These are phyloP conservation scores for Teunomyces cretensis DNA, from an alignment of 805 yeast species.

Conservation along the genomic window DNA sequence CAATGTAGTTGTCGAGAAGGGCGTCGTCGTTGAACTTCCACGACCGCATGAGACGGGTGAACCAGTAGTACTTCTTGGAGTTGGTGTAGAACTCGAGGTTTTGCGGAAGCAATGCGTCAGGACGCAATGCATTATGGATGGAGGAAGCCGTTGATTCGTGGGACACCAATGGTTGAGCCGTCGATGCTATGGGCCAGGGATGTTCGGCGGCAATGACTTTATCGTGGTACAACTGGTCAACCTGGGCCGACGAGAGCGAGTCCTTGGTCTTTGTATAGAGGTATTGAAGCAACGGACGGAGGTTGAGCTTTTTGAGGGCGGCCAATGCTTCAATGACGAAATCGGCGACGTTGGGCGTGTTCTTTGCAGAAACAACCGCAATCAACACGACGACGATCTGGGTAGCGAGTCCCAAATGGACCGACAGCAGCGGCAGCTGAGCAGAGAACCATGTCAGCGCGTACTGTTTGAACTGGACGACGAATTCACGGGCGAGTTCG, in stretches of 20 bases:
- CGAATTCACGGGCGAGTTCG: not conserved
- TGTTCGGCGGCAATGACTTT: not conserved
- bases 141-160: not conserved
- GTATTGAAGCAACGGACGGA: slow-evolving; percentile 14
- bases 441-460: not conserved
- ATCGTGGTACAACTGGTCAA: not conserved
- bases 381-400: not conserved
- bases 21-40: slow-evolving; percentile 20
- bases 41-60: slow-evolving; percentile 19
- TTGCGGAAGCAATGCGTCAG: slow-evolving; percentile 16
- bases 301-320: slow-evolving; percentile 9
- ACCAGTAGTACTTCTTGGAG: slow-evolving; percentile 27
- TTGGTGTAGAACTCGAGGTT: slow-evolving; percentile 6
- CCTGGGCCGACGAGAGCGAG: not conserved
- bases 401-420: not conserved
- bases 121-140: slow-evolving; percentile 18
- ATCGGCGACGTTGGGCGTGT: not conserved
- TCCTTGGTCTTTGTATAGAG: slow-evolving; percentile 11
- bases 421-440: not conserved
- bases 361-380: not conserved
- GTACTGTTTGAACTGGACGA: not conserved
- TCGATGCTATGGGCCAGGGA: not conserved
- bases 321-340: not conserved
- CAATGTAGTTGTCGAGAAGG: slow-evolving; percentile 13
- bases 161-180: not conserved